These are phyloP conservation scores for Oryza glaberrima DNA, from an alignment of 176 grass and related monocot genomes.

Conservation along the genomic window DNA sequence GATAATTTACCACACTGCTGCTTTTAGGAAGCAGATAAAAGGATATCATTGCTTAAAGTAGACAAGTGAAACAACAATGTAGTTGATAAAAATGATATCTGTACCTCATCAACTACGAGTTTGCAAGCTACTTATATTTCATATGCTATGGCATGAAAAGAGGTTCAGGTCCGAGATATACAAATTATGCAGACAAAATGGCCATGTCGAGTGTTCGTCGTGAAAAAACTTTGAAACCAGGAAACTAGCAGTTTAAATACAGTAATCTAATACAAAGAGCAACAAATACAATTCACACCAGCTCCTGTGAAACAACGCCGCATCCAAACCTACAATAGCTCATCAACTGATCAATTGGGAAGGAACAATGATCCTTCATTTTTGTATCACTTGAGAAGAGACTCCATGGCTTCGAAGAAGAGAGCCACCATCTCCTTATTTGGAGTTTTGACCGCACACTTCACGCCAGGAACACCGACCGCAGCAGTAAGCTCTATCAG, in stretches of 20 bases:
- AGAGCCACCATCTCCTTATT: constrained; percentile 76
- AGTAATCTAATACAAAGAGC: constrained; percentile 45
- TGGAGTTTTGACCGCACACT: constrained; percentile 92
- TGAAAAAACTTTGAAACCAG: constrained; percentile 23
- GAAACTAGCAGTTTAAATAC: constrained; percentile 45
- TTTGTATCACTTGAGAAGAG: constrained; percentile 63
- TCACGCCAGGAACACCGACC: constrained; percentile 74
- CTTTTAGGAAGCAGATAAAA: not conserved
- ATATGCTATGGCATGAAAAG: constrained; percentile 41
- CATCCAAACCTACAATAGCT: constrained; percentile 6
- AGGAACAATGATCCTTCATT: constrained; percentile 1
- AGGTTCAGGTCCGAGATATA: constrained; percentile 37
- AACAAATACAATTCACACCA: constrained; percentile 51
- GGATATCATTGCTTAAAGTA: not conserved
- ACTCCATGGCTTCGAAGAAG: constrained; percentile 91
- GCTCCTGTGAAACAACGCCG: constrained; percentile 26
- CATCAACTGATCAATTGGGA: constrained; percentile 36
- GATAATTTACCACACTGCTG: not conserved
- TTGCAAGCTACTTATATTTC: constrained; percentile 30
- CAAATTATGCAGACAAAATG: constrained; percentile 43
- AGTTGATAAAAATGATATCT: not conserved
- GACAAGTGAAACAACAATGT: not conserved
- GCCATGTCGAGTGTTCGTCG: constrained; percentile 24
- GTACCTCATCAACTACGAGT: not conserved
- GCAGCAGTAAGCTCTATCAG: constrained; percentile 82